Percentiles rank a stretch among this genome's conserved stretches.
phyloP scores from a whole-genome alignment of 768 basidiomycete species.

The Gautieria morchelliformis region DNA sequence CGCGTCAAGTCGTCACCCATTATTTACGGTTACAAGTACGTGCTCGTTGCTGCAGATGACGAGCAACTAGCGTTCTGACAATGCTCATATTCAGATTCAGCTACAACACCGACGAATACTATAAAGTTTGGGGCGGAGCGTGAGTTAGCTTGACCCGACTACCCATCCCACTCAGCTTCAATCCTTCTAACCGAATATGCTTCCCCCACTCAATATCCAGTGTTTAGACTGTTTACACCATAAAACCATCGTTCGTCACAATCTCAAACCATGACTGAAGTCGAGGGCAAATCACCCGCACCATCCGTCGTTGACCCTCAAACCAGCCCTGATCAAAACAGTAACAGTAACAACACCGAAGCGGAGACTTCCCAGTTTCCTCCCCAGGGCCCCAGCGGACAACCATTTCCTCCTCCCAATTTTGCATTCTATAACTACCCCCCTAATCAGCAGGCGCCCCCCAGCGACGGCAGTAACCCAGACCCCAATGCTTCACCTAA shows the following conservation, averaged over 20 bases:
- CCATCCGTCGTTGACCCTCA: not conserved
- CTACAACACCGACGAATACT: constrained; percentile 7
- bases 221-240: not conserved
- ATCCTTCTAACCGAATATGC: constrained; percentile 4
- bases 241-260: not conserved
- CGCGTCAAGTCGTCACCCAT: not conserved
- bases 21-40: not conserved
- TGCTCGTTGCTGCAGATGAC: not conserved
- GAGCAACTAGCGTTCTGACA: not conserved
- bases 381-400: constrained; percentile 8
- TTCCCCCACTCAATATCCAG: not conserved
- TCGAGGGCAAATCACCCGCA: constrained; percentile 2
- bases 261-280: constrained; percentile 6
- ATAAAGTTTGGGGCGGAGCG: constrained; percentile 10
- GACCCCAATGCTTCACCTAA: constrained; percentile 20
- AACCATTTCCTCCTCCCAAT: constrained; percentile 8
- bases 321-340: not conserved
- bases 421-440: constrained; percentile 13
- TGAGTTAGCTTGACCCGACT: constrained; percentile 9
- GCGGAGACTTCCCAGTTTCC: not conserved
- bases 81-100: constrained; percentile 8
- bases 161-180: constrained; percentile 7
- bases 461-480: constrained; percentile 7
- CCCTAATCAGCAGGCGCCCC: constrained; percentile 19
- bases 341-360: not conserved